Evolutionary conservation across 331 rosid species (phyloP).

Genomic region (Malus hybrid): DNA sequence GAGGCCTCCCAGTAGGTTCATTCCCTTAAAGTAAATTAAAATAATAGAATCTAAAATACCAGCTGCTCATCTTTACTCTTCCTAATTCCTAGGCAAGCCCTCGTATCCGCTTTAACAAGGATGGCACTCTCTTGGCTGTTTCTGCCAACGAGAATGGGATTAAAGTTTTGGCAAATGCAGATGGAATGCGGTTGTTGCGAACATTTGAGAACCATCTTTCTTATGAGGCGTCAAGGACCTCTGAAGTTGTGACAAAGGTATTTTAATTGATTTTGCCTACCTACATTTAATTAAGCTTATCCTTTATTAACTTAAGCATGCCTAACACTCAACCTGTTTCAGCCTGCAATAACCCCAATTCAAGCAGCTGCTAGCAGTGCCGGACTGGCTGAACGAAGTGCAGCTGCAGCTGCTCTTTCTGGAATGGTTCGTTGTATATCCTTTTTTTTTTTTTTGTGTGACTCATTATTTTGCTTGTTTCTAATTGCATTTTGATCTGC

Average conservation of each 20-base stretch:
- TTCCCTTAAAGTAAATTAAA: constrained; percentile 6
- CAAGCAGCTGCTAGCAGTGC: constrained; percentile 78
- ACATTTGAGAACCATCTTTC: constrained; percentile 66
- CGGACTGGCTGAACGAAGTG: constrained; percentile 65
- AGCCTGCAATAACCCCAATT: constrained; percentile 83
- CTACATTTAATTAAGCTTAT: background rate
- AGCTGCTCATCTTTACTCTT: constrained; percentile 22
- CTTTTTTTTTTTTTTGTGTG: background rate
- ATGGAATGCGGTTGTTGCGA: constrained; percentile 68
- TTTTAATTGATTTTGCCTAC: background rate
- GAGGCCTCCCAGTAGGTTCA: constrained; percentile 77
- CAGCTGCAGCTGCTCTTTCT: constrained; percentile 62
- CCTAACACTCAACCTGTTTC: constrained; percentile 22
- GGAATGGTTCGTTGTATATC: constrained; percentile 69
- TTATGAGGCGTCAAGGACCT: constrained; percentile 68
- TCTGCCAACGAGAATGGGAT: constrained; percentile 89
- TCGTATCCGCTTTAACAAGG: constrained; percentile 96
- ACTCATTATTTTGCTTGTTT: background rate
- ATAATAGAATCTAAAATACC: background rate
- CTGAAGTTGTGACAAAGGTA: constrained; percentile 81
- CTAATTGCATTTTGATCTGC: background rate
- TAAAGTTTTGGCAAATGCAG: constrained; percentile 74
- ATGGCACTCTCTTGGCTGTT: constrained; percentile 88
- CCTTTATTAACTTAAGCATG: background rate
- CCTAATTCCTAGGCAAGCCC: constrained; percentile 71